Base-by-base conservation (phyloP, 257 asterid genomes). In the Leonotis leonurus region DNA sequence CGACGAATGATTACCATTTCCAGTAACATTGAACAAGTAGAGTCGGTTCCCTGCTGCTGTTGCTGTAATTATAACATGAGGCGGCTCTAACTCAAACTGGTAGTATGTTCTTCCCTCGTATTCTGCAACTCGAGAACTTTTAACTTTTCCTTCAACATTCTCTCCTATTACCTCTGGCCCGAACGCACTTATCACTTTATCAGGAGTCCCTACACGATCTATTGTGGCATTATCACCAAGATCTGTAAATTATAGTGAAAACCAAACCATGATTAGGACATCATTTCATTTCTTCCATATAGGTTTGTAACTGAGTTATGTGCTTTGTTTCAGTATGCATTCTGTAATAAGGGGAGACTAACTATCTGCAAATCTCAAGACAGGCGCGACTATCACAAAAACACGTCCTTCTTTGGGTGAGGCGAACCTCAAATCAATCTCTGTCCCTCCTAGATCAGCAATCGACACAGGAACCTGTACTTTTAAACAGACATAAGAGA, bases 31-130 rank as follows among this genome's bases (percentile, higher is more conserved):
- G 83, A 92, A 89, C 77, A 89, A 68, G 84, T 92, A 92, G 48
- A 89, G 93, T 39, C 97, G 92, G 76, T 92, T 92, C 49, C 99
- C 97, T 3, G 97, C 97, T 10, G 99, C 99, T 35, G 99, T 92
- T 39, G 97, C 97, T 53, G 91, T 89, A 66, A 92, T 92, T 32
- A 92, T 60, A 45, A 77, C 83, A 64, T 92, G 99, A 5, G 99
- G 97, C 5, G 99, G 91, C 80, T 92, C 97, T 35, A 92, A 68
- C 75, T 92, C 99, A 22, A 83, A 92, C 79, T 85, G 95, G 69
- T 92, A 92, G 75, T 92, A 92, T 61, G 74, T 89, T 68, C 96
- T 81, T 62, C 97, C 97, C 4, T 65, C 65, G 66, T 86, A 80
- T 55, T 83, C 88, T 33, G 78, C 81, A 18, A 89, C 82, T 77